Evolutionary conservation across 257 asterid genomes (phyloP).

Genomic region (Solanum bulbocastanum): DNA sequence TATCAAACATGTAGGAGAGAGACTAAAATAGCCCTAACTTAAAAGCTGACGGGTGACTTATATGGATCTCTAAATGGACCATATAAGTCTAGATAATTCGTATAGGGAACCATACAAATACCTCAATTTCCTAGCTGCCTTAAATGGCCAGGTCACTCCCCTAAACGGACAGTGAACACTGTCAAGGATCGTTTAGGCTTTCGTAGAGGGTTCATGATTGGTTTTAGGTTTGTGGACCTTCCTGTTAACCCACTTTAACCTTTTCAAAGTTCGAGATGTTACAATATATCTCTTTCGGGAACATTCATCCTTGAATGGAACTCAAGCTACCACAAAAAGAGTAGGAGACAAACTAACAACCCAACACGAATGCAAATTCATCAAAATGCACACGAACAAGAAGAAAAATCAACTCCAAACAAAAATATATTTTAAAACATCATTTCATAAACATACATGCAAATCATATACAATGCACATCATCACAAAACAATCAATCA

Average conservation of each 20-base stretch:
- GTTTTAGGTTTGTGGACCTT: neutral
- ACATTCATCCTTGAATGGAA: neutral
- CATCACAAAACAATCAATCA: neutral
- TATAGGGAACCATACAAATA: neutral
- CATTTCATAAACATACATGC: neutral
- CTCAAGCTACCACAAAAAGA: neutral
- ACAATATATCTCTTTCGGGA: neutral
- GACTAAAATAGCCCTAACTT: neutral
- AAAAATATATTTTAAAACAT: too few species aligned
- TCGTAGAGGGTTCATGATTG: neutral
- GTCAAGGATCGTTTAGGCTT: neutral
- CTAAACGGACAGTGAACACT: neutral
- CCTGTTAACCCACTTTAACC: neutral
- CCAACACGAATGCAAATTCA: too few species aligned
- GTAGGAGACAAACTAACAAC: neutral
- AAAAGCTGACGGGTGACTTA: neutral
- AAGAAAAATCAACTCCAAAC: neutral
- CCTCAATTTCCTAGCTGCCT: neutral
- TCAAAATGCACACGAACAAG: neutral
- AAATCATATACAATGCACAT: neutral
- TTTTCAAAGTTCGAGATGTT: neutral
- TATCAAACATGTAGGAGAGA: neutral
- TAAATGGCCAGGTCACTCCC: neutral
- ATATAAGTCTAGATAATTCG: neutral
- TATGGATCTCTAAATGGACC: neutral